Base-by-base conservation (phyloP, 2,329 filamentous ascomycete genomes). In the Neonectria punicea region DNA sequence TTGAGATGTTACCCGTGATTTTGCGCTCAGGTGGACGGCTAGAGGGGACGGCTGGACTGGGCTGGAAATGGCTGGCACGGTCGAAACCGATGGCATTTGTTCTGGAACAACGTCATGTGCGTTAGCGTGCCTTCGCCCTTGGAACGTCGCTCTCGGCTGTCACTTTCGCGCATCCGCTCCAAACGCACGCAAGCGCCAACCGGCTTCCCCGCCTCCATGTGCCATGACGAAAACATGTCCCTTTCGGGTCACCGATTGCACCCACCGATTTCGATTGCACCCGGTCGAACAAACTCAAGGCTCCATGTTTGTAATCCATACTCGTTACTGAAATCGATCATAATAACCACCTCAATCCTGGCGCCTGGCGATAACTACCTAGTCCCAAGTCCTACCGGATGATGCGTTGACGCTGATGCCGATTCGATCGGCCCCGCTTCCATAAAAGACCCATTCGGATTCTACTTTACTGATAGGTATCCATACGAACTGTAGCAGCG, bases 151-250 rank as follows among this genome's bases (percentile, higher is more conserved):
- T 20, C 53, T 25, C 25, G 25, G 25, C 25, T 57, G n/a, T 10
- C 39, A 43, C 53, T 32, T 32, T 53, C 18, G 20, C 34, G 32
- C 55, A 63, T 50, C 43, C 56, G 50, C 51, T 51, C 53, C 25
- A 18, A 61, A 67, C 53, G 61, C 60, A 67, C 54, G 54, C 53
- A 49, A 65, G 62, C 63, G 67, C 54, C 55, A 53, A 53, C 70
- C 63, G 61, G 67, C 57, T 62, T 65, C 69, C 67, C 70, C 69
- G 66, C 63, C 57, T 71, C 65, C 32, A 70, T 65, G 72, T 70
- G 58, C 61, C 46, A 73, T 74, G 72, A 74, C 72, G 72, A 64
- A 55, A 46, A 66, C 57, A 55, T 44, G 55, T 58, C 55, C 53
- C 44, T 64, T 70, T 71, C 57, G 53, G 53, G 59, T 51, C 59